Conservation (phyloP, 106 monocot species). For the Dactylorhiza incarnata region DNA sequence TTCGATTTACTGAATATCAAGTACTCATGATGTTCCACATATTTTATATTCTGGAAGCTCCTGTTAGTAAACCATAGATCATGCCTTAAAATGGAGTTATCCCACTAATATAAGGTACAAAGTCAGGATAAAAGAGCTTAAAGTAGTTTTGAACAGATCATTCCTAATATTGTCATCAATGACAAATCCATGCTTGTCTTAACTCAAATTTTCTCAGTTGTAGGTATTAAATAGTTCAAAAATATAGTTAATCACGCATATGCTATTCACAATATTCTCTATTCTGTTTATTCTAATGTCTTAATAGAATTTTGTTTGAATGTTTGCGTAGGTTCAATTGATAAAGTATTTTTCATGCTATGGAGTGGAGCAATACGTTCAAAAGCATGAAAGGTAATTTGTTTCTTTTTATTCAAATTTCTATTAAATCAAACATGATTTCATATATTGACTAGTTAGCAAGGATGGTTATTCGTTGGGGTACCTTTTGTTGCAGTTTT, state of each 20-base stretch:
- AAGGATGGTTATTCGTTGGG: background rate
- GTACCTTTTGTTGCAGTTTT: background rate
- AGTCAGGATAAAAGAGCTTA: too few relatives aligned
- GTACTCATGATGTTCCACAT: too few relatives aligned
- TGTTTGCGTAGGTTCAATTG: background rate
- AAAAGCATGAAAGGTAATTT: slow-evolving; percentile 36
- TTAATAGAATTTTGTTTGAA: background rate
- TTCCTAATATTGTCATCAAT: background rate
- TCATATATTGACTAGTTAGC: background rate
- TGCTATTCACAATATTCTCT: background rate
- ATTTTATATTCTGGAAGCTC: too few relatives aligned
- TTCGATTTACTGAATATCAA: too few relatives aligned
- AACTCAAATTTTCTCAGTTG: background rate
- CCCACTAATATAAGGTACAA: too few relatives aligned
- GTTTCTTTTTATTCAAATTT: background rate
- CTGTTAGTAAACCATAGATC: too few relatives aligned
- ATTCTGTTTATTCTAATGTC: background rate
- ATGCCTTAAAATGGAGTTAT: too few relatives aligned
- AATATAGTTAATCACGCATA: background rate
- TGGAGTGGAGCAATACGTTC: slow-evolving; percentile 35
- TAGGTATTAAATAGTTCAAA: background rate
- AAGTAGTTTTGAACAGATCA: too few relatives aligned
- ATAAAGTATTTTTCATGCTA: slow-evolving; percentile 1
- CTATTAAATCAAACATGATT: background rate
- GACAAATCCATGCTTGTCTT: background rate